Conservation (phyloP, 805 yeast genomes). For the Lachancea quebecensis region DNA sequence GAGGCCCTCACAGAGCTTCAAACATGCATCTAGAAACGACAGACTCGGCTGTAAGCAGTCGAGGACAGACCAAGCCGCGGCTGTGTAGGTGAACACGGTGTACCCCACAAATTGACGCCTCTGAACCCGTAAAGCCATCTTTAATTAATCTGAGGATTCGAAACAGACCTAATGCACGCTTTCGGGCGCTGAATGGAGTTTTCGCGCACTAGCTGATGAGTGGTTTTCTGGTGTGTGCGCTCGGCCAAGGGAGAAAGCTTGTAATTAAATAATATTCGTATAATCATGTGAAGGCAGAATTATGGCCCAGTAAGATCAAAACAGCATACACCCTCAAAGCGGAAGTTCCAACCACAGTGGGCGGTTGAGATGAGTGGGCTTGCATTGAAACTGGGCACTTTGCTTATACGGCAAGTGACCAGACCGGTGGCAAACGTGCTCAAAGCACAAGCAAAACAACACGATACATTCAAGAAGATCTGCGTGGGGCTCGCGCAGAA, state of each 20-base stretch:
- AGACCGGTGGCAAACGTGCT: constrained; percentile 41
- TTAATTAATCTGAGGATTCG: background rate
- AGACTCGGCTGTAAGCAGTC: constrained; percentile 19
- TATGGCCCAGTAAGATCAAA: no score
- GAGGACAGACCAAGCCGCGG: constrained; percentile 18
- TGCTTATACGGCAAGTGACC: constrained; percentile 17
- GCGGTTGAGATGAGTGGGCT: constrained; percentile 13
- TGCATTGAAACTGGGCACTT: constrained; percentile 11
- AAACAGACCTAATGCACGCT: background rate
- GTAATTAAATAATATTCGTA: no score
- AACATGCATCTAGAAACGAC: constrained; percentile 38
- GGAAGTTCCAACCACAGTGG: no score
- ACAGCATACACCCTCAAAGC: no score
- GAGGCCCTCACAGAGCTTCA: constrained; percentile 46
- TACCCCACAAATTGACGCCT: constrained; percentile 8
- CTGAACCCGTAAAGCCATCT: background rate
- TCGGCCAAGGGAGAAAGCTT: no score
- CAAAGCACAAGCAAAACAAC: constrained; percentile 70
- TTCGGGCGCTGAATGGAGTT: no score
- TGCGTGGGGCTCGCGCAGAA: constrained; percentile 71
- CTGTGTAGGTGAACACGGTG: constrained; percentile 15
- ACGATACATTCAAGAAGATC: constrained; percentile 49
- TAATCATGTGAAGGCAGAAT: no score
- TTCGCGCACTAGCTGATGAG: no score
- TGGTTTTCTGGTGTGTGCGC: no score